phyloP scores from a whole-genome alignment of 163 green algal genomes.

The Scenedesmus sp. region DNA sequence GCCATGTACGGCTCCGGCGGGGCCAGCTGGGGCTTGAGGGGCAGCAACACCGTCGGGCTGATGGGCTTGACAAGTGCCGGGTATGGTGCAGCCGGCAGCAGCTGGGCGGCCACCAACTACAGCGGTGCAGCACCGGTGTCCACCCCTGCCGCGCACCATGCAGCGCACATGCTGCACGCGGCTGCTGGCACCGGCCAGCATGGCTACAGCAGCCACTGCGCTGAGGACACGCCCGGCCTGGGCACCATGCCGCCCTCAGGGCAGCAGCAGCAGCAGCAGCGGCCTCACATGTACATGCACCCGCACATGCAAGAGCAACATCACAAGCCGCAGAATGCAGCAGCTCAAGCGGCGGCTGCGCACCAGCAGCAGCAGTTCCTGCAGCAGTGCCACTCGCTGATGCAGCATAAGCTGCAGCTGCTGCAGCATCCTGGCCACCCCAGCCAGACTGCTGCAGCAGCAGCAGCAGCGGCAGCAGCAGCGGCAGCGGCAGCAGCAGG shows the following conservation, averaged over 20 bases:
- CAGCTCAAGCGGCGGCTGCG: constrained; percentile 11
- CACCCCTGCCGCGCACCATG: neutral
- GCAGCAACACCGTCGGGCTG: constrained; percentile 47
- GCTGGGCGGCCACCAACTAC: constrained; percentile 31
- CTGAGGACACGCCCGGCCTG: constrained; percentile 29
- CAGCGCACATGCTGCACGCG: neutral
- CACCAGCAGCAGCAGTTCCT: constrained; percentile 56
- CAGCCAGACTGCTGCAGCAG: neutral
- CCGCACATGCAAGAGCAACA: neutral
- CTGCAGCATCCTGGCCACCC: constrained; percentile 32
- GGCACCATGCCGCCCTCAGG: constrained; percentile 5
- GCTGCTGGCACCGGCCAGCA: neutral
- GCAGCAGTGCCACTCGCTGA: constrained; percentile 46
- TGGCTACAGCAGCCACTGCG: constrained; percentile 40
- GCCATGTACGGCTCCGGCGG: constrained; percentile 34
- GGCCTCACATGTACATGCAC: constrained; percentile 21
- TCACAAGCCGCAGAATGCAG: constrained; percentile 10
- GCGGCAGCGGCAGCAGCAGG: constrained; percentile 21
- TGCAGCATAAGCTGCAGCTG: constrained; percentile 50
- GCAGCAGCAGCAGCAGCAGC: constrained; percentile 21
- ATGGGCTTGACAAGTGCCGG: constrained; percentile 12
- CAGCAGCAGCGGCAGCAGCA: constrained; percentile 19
- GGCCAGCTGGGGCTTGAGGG: constrained; percentile 38
- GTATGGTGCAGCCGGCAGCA: constrained; percentile 18
- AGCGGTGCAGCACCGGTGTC: constrained; percentile 13